These are phyloP conservation scores for Arctium minus DNA, from an alignment of 129 eudicot species.

Conservation along the genomic window DNA sequence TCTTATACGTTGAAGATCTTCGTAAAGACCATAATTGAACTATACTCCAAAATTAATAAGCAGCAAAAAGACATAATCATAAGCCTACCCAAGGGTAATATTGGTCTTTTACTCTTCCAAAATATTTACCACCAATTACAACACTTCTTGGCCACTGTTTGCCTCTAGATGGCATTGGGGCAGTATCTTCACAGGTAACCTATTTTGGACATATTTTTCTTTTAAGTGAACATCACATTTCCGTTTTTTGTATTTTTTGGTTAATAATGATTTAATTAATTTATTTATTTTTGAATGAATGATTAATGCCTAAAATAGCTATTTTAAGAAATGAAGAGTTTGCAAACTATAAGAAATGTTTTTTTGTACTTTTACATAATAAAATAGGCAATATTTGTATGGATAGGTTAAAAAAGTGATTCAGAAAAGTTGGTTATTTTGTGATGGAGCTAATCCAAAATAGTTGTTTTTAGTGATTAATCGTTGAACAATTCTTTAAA, in stretches of 20 bases:
- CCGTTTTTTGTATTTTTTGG: not conserved
- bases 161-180: slow-evolving; percentile 6
- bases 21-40: too few relatives aligned
- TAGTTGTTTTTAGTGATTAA: too few relatives aligned
- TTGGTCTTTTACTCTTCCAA: not conserved
- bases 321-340: too few relatives aligned
- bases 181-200: not conserved
- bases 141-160: slow-evolving; percentile 7
- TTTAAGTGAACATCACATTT: not conserved
- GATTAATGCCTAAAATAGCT: too few relatives aligned
- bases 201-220: not conserved
- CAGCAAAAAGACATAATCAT: not conserved
- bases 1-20: too few relatives aligned
- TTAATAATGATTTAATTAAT: too few relatives aligned
- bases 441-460: not conserved
- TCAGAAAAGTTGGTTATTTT: not conserved
- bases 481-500: not conserved
- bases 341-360: too few relatives aligned
- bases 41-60: too few relatives aligned
- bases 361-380: too few relatives aligned
- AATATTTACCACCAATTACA: slow-evolving; percentile 4
- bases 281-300: too few relatives aligned
- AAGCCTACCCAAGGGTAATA: not conserved
- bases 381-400: too few relatives aligned
- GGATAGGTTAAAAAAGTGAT: too few relatives aligned